Conservation (phyloP, 192 early-diverging fungal species). For the Neocallimastix lanati region DNA sequence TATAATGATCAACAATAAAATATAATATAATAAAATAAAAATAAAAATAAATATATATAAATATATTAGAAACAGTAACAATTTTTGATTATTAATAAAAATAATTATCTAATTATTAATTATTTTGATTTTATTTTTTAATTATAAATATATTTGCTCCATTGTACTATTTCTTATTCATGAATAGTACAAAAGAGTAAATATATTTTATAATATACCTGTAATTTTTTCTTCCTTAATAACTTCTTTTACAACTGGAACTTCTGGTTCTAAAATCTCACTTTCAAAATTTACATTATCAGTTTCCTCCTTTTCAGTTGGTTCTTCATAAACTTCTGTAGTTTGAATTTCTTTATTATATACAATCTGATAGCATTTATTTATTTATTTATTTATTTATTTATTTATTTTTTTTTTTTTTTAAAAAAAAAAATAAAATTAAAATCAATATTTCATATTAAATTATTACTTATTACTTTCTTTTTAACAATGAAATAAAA, state of each 20-base stretch:
- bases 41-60: no score
- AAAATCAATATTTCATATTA: neutral
- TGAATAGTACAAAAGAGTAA: no score
- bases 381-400: no score
- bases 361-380: conserved; percentile 48
- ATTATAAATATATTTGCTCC: neutral
- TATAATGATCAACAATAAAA: neutral
- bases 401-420: no score
- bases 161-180: neutral
- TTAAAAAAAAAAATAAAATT: no score
- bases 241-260: conserved; percentile 33
- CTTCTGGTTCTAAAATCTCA: conserved; percentile 1
- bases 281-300: neutral
- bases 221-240: conserved; percentile 30
- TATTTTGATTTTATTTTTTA: neutral
- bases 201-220: no score
- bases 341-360: conserved; percentile 72
- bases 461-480: no score
- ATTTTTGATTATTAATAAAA: no score
- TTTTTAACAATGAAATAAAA: no score
- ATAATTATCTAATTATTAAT: no score
- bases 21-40: neutral
- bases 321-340: neutral
- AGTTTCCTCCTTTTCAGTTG: neutral
- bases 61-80: no score